Conservation (phyloP, 768 basidiomycete species). For the Artomyces pyxidatus region DNA sequence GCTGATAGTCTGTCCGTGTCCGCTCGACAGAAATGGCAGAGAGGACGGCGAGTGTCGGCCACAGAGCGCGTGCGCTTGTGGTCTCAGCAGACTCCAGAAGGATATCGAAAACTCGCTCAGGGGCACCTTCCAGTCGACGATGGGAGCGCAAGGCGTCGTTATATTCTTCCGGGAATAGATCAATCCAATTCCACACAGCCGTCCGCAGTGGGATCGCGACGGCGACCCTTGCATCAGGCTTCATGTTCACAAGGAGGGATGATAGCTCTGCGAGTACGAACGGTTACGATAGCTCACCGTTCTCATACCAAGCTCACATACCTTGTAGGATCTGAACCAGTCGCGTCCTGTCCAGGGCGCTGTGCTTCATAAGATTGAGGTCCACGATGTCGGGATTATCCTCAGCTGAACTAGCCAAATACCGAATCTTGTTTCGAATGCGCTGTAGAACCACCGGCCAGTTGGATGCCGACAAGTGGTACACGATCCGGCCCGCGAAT, state of each 20-base stretch:
- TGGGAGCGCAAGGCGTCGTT: slow-evolving; percentile 58
- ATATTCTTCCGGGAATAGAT: slow-evolving; percentile 69
- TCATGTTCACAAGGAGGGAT: slow-evolving; percentile 77
- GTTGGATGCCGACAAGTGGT: slow-evolving; percentile 81
- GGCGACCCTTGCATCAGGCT: slow-evolving; percentile 60
- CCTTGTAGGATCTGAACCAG: slow-evolving; percentile 68
- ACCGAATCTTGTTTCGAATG: slow-evolving; percentile 60
- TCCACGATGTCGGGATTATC: slow-evolving; percentile 64
- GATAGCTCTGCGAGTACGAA: slow-evolving; percentile 52
- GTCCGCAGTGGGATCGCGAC: slow-evolving; percentile 65
- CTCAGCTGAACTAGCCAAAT: slow-evolving; percentile 45
- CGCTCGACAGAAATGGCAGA: slow-evolving; percentile 66
- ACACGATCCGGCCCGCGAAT: slow-evolving; percentile 73
- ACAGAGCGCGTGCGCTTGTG: slow-evolving; percentile 44
- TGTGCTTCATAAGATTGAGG: slow-evolving; percentile 69
- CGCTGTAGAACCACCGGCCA: slow-evolving; percentile 73
- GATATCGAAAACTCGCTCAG: slow-evolving; percentile 82
- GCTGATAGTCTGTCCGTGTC: slow-evolving; percentile 48
- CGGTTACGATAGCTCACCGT: slow-evolving; percentile 1
- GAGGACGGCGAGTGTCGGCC: slow-evolving; percentile 76
- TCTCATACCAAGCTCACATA: slow-evolving; percentile 21
- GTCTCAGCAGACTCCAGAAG: slow-evolving; percentile 40
- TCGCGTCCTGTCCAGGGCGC: slow-evolving; percentile 60
- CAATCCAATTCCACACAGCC: slow-evolving; percentile 89
- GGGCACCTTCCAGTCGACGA: slow-evolving; percentile 65